A percentile compares a stretch with the other conserved stretches of the same genome.
phyloP scores from a whole-genome alignment of 2,329 filamentous ascomycete genomes.

The Venturia pyrina region DNA sequence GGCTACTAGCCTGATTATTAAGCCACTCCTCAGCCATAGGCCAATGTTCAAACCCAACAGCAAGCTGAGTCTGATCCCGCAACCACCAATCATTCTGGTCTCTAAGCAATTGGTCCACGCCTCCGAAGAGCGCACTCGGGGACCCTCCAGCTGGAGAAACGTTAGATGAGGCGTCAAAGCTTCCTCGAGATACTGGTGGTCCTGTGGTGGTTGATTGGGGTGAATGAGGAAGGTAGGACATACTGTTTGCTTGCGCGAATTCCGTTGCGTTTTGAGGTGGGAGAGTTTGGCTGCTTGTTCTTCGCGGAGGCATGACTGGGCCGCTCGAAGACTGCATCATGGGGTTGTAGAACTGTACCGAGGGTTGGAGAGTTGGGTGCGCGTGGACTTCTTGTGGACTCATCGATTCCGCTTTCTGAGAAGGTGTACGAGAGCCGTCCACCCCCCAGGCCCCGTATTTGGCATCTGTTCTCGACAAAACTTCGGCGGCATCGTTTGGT shows the following conservation, averaged over 20 bases:
- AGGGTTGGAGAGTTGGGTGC: neutral
- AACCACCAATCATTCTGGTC: constrained; percentile 55
- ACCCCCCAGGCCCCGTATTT: constrained; percentile 60
- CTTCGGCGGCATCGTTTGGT: constrained; percentile 68
- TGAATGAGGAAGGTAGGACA: constrained; percentile 11
- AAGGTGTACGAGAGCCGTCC: constrained; percentile 15
- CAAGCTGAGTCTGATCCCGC: constrained; percentile 51
- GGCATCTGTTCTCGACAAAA: constrained; percentile 67
- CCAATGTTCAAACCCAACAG: constrained; percentile 55
- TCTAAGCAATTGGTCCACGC: constrained; percentile 49
- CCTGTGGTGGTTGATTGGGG: constrained; percentile 10
- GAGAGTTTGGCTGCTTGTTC: constrained; percentile 15
- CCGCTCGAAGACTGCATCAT: constrained; percentile 11
- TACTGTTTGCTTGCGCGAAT: constrained; percentile 17
- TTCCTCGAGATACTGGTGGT: constrained; percentile 14
- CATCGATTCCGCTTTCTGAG: constrained; percentile 15
- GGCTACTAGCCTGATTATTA: neutral
- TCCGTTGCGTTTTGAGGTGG: constrained; percentile 21
- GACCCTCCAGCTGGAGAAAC: constrained; percentile 24
- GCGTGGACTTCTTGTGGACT: constrained; percentile 8
- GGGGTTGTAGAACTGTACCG: neutral
- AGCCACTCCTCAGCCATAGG: constrained; percentile 10
- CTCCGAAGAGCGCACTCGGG: constrained; percentile 47
- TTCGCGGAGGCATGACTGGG: neutral
- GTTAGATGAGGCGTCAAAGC: constrained; percentile 16